Base-by-base conservation (phyloP, 2,329 filamentous ascomycete genomes). In the Orbilia blumenaviensis region DNA sequence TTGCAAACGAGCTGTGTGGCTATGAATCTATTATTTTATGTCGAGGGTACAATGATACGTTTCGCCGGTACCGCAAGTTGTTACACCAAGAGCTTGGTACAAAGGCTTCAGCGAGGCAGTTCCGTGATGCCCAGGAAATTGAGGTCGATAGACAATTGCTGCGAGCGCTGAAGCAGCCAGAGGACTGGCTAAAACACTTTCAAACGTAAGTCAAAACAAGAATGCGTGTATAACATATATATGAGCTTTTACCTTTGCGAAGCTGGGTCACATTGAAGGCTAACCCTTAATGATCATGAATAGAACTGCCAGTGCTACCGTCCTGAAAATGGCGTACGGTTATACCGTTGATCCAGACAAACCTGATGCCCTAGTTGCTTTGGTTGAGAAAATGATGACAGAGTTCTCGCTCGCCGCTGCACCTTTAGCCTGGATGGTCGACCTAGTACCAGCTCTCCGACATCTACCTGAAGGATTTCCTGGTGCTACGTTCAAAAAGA, bases 61-160 rank as follows among this genome's bases (percentile, higher is more conserved):
- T 80, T 42, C 80, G 80, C 6, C 52, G 60, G 2, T 77, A 79
- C 38, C 80, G 82, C 29, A 81, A 81, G 77, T 44, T 78, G 1
- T 48, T 81, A 23, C 81, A 82, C 32, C 78, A 78, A 16, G 73
- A 81, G 14, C 41, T 83, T 1, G 82, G 82, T 1, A 82, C 82
- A 0, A 80, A 78, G 32, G 64, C 25, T 2, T 68, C 67, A 2
- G 78, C 79, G 1, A 66, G 58, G 25, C 77, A 80, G 66, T 82
- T 80, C 38, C 63, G 42, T 10, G 60, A 52, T 42, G 38, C 67
- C 2, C 79, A 80, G 44, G 76, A 79, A 44, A 46, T 67, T 32
- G 78, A 80, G 54, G 76, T 78, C 7, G 63, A 73, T 23, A 66
- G 76, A 38, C 69, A 74, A 41, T 63, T 80, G 29, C 38, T 80